Conservation (phyloP, 768 basidiomycete genomes). For the Lepiota brunneoincarnata region DNA sequence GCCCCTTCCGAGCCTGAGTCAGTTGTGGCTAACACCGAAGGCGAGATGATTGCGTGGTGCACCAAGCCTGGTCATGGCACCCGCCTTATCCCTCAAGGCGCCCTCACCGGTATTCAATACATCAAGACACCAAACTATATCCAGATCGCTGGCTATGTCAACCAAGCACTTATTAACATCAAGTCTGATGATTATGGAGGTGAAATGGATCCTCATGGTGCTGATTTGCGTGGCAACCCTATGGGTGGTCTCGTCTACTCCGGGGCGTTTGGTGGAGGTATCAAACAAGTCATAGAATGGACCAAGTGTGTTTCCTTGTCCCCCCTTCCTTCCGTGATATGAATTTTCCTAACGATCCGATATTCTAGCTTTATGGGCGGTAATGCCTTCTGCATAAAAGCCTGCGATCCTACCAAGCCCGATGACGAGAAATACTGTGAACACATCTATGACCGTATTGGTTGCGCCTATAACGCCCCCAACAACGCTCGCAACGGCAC, state of each 20-base stretch:
- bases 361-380: constrained; percentile 10
- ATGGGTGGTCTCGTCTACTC: constrained; percentile 72
- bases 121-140: constrained; percentile 58
- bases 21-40: constrained; percentile 64
- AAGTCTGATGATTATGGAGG: constrained; percentile 59
- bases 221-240: constrained; percentile 74
- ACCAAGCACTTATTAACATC: constrained; percentile 61
- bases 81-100: constrained; percentile 67
- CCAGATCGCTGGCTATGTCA: constrained; percentile 59
- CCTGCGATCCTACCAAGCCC: constrained; percentile 24
- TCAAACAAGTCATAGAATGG: constrained; percentile 66
- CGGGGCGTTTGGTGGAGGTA: constrained; percentile 44
- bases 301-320: constrained; percentile 45
- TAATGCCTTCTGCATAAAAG: constrained; percentile 18
- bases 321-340: not conserved
- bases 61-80: constrained; percentile 69
- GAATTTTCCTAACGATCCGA: constrained; percentile 9
- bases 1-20: constrained; percentile 49
- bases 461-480: constrained; percentile 70
- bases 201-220: constrained; percentile 47
- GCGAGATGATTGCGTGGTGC: constrained; percentile 74
- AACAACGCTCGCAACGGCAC: constrained; percentile 51
- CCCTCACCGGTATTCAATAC: constrained; percentile 63
- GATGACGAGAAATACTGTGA: constrained; percentile 57
- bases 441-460: constrained; percentile 74